phyloP scores from a whole-genome alignment of 2,329 filamentous ascomycete species.

The Cercospora sesami region DNA sequence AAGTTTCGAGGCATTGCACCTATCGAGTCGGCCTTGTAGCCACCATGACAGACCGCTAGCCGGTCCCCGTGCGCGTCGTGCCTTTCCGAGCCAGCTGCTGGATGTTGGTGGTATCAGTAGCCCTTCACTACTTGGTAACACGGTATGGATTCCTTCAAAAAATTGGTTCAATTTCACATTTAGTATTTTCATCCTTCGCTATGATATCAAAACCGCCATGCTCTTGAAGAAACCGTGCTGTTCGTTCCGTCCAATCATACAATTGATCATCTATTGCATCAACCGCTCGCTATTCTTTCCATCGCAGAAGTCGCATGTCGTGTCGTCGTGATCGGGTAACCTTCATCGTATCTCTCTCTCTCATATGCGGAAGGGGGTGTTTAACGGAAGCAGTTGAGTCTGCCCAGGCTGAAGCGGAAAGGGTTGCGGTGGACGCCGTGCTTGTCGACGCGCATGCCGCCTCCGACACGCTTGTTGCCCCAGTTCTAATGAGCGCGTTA shows the following conservation, averaged over 20 bases:
- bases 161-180: background rate
- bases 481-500: slow-evolving; percentile 31
- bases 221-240: background rate
- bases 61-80: too few species aligned
- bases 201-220: background rate
- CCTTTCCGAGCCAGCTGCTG: too few species aligned
- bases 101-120: too few species aligned
- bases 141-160: background rate
- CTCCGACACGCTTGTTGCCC: slow-evolving; percentile 48
- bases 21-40: too few species aligned
- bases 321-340: background rate
- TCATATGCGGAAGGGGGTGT: background rate
- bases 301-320: background rate
- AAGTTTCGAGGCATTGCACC: too few species aligned
- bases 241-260: background rate
- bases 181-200: background rate
- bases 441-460: slow-evolving; percentile 54
- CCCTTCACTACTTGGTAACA: too few species aligned
- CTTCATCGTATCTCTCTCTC: background rate
- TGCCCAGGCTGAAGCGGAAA: slow-evolving; percentile 53
- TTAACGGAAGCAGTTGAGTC: slow-evolving; percentile 53
- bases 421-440: slow-evolving; percentile 54
- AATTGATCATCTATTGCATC: background rate
- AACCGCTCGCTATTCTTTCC: background rate
- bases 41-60: too few species aligned